Evolutionary conservation across 2,329 filamentous ascomycete species (phyloP).

Genomic region (Trichoderma guizhouense): DNA sequence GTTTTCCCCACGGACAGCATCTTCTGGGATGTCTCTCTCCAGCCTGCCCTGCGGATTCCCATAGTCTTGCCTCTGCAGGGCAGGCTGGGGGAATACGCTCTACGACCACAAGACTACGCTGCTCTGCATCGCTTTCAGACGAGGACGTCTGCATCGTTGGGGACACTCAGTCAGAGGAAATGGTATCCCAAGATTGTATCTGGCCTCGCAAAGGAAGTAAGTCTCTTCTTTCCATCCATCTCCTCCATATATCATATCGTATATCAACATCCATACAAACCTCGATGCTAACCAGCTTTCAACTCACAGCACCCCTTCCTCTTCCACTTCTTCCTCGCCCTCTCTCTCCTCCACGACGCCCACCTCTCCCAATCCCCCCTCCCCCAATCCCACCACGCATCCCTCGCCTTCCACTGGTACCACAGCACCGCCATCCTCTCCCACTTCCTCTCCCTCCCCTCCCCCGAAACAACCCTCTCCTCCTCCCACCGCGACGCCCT

Average conservation of each 20-base stretch:
- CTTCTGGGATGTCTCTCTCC: neutral
- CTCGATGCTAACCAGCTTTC: neutral
- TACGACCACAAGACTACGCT: conserved; percentile 33
- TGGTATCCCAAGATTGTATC: conserved; percentile 37
- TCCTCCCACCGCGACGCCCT: conserved; percentile 43
- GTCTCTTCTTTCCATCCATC: conserved; percentile 10
- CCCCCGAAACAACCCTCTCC: conserved; percentile 26
- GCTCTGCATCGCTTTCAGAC: conserved; percentile 42
- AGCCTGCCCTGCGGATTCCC: conserved; percentile 23
- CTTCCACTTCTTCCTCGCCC: conserved; percentile 50
- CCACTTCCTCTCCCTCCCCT: conserved; percentile 35
- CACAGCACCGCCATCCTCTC: conserved; percentile 48
- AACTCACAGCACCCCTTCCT: conserved; percentile 46
- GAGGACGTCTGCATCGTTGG: conserved; percentile 41
- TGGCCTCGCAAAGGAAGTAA: conserved; percentile 40
- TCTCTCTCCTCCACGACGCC: conserved; percentile 53
- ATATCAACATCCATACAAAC: conserved; percentile 15
- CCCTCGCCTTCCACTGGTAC: conserved; percentile 46
- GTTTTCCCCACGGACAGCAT: neutral
- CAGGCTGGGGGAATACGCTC: conserved; percentile 27
- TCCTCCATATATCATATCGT: neutral
- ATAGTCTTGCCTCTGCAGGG: conserved; percentile 25
- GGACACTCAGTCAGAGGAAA: conserved; percentile 28
- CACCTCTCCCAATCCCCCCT: conserved; percentile 30
- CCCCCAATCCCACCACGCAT: conserved; percentile 26